Base-by-base conservation (phyloP, 495 filamentous ascomycete genomes). In the Penicillium fimorum region DNA sequence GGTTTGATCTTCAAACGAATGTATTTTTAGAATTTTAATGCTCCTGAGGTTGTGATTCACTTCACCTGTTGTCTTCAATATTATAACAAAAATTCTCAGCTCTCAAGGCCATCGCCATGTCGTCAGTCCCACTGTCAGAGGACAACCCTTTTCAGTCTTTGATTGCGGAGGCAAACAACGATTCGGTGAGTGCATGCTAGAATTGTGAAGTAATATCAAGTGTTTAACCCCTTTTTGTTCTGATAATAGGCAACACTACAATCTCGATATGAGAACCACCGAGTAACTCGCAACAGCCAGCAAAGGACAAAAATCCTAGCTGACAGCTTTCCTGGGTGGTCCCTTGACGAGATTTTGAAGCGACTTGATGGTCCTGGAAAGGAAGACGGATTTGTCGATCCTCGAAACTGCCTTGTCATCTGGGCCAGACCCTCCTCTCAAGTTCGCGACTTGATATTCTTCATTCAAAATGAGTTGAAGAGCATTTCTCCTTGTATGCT, bases 351-450 rank as follows among this genome's bases (percentile, higher is more conserved):
- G 0, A 83, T 89, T 27, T 76, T 96, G 1, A 73, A 81, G 17
- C 84, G 84, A 46, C 72, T 96, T 15, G 77, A 83, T 56, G 79
- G 87, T 38, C 82, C 79, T 1, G 66, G 68, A 0, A 73, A 85
- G 38, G 81, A 91, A 58, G 82, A 88, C 32, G 81, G 80, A 4
- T 90, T 84, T 64, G 42, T 74, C 5, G 91, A 96, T 64, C 80
- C 84, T 20, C 78, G 91, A 33, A 75, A 96, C 61, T 94, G 90
- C 67, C 76, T 96, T 27, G 86, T 88, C 1, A 87, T 96, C 64
- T 96, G 92, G 92, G 90, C 87, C 13, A 79, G 90, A 12, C 92
- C 92, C 5, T 84, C 91, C 9, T 63, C 79, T 37, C 76, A 82
- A 40, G 73, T 96, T 1, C 66, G 82, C 18, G 68, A 79, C n/a